A percentile compares a stretch with the other conserved stretches of the same genome.
phyloP scores from a whole-genome alignment of 2,329 filamentous ascomycete genomes.

The Penicillium sp. region DNA sequence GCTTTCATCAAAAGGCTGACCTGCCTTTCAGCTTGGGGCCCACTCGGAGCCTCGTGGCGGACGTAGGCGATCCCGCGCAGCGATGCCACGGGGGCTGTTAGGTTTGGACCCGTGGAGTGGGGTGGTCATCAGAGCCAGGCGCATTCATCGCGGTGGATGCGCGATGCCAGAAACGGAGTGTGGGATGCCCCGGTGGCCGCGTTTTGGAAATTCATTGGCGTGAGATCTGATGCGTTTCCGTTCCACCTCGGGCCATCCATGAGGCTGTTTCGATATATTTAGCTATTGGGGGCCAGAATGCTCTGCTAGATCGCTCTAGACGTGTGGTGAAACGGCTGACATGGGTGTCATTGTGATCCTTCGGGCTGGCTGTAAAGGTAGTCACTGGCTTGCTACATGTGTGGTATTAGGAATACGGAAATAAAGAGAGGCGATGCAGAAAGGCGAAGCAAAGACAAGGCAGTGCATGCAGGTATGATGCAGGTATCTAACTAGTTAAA shows the following conservation, averaged over 20 bases:
- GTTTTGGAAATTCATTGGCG: not conserved
- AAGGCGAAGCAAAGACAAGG: slow-evolving; percentile 4
- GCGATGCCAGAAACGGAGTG: not conserved
- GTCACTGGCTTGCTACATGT: not conserved
- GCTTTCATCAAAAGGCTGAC: not conserved
- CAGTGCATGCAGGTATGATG: slow-evolving; percentile 5
- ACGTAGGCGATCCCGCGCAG: not conserved
- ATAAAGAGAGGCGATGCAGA: not conserved
- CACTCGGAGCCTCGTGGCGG: not conserved
- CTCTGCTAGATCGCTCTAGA: not conserved
- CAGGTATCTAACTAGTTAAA: slow-evolving; percentile 20
- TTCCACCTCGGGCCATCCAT: not conserved
- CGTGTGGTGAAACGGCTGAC: not conserved
- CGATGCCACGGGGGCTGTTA: not conserved
- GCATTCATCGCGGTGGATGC: not conserved
- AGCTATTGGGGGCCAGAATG: not conserved
- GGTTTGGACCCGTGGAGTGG: not conserved
- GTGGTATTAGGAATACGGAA: not conserved
- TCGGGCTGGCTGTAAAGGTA: not conserved
- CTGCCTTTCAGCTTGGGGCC: not conserved
- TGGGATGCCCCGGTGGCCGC: not conserved
- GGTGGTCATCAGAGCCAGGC: not conserved
- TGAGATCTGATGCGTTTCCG: slow-evolving; percentile 7
- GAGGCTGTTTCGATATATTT: slow-evolving; percentile 17
- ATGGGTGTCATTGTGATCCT: not conserved